A percentile compares a stretch with the other conserved stretches of the same genome.
Conservation (phyloP, 2,329 filamentous ascomycete genomes). For the Cucurbitaria berberidis region DNA sequence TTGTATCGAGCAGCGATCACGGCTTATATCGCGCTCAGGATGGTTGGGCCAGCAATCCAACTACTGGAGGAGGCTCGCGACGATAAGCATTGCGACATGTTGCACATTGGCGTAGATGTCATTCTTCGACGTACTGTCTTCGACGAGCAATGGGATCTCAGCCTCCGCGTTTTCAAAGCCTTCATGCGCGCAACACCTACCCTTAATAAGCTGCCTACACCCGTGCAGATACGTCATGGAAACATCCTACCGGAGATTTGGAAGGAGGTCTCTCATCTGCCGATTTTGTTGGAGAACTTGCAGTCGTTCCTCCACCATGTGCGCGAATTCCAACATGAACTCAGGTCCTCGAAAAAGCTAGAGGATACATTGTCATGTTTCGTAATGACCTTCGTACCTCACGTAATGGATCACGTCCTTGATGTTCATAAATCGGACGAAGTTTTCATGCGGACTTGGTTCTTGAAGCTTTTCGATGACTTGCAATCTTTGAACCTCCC, state of each 20-base stretch:
- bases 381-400: slow-evolving; percentile 33
- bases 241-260: slow-evolving; percentile 30
- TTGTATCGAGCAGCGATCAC: slow-evolving; percentile 55
- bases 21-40: slow-evolving; percentile 52
- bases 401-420: slow-evolving; percentile 36
- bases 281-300: slow-evolving; percentile 31
- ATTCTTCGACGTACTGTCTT: slow-evolving; percentile 38
- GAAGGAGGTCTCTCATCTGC: slow-evolving; percentile 27
- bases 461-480: slow-evolving; percentile 32
- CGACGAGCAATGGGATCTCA: slow-evolving; percentile 46
- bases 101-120: slow-evolving; percentile 36
- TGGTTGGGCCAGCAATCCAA: slow-evolving; percentile 46
- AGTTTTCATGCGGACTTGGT: slow-evolving; percentile 33
- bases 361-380: slow-evolving; percentile 26
- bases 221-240: slow-evolving; percentile 12
- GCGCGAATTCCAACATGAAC: slow-evolving; percentile 30
- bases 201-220: slow-evolving; percentile 1
- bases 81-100: slow-evolving; percentile 3
- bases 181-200: slow-evolving; percentile 19
- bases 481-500: slow-evolving; percentile 27
- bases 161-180: slow-evolving; percentile 32
- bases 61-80: slow-evolving; percentile 51
- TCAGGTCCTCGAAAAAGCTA: slow-evolving; percentile 21
- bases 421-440: slow-evolving; percentile 26
- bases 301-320: slow-evolving; percentile 37